A percentile compares a stretch with the other conserved stretches of the same genome.
phyloP scores from a whole-genome alignment of 495 filamentous ascomycete genomes.

The Xylaria nigripes region DNA sequence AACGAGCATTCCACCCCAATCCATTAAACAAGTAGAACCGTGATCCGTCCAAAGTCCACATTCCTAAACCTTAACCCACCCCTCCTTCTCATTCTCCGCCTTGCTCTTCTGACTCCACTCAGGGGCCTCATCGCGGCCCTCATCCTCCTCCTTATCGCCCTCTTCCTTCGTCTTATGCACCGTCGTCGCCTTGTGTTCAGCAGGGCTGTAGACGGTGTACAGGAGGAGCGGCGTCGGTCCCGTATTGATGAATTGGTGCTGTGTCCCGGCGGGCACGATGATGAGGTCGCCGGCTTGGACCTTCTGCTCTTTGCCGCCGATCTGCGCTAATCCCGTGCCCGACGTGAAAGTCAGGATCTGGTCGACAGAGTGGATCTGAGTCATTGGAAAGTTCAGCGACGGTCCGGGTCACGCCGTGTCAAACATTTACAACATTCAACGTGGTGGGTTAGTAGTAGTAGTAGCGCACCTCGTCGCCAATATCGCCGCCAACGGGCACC shows the following conservation, averaged over 20 bases:
- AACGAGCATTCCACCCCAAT: too few species aligned
- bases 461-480: conserved; percentile 51
- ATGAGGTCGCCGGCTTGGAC: conserved; percentile 53
- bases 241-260: conserved; percentile 60
- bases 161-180: conserved; percentile 56
- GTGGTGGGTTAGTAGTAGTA: background rate
- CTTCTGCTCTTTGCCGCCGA: conserved; percentile 50
- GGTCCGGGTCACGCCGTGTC: too few species aligned
- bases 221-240: conserved; percentile 46
- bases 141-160: conserved; percentile 52
- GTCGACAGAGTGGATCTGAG: conserved; percentile 45
- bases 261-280: conserved; percentile 56
- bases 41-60: background rate
- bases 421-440: too few species aligned
- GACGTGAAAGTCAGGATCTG: conserved; percentile 58
- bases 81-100: conserved; percentile 49
- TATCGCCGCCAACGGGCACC: conserved; percentile 54
- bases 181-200: conserved; percentile 49
- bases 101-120: conserved; percentile 49
- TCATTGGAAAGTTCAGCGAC: too few species aligned
- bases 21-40: too few species aligned
- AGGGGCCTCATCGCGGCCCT: conserved; percentile 53
- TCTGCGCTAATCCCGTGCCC: conserved; percentile 48
- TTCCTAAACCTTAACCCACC: conserved; percentile 39
- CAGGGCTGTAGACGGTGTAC: conserved; percentile 55